These are phyloP conservation scores for Botrytis hyacinthi DNA, from an alignment of 2,329 filamentous ascomycete species.

Conservation along the genomic window DNA sequence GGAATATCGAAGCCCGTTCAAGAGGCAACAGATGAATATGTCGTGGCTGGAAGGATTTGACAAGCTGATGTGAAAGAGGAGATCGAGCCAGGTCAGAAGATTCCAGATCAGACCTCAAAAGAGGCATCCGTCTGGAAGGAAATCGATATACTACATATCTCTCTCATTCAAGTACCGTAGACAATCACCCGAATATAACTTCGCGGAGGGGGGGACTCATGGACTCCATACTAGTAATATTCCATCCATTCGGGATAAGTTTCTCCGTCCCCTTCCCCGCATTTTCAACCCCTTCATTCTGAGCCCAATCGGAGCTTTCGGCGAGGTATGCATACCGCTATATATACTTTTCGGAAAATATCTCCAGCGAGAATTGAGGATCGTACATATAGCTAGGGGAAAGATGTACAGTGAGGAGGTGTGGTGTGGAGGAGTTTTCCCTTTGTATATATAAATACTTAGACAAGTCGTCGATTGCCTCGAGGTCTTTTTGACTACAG, in stretches of 20 bases:
- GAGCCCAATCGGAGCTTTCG: neutral
- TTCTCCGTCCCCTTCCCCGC: neutral
- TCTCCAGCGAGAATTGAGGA: neutral
- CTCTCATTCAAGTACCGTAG: neutral
- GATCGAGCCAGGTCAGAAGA: neutral
- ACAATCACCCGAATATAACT: neutral
- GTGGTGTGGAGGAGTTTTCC: neutral
- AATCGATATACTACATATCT: neutral
- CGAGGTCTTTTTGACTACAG: neutral
- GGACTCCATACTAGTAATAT: neutral
- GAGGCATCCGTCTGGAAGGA: neutral
- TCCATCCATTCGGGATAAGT: neutral
- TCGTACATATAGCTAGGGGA: neutral
- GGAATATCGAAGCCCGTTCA: neutral
- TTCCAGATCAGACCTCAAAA: neutral
- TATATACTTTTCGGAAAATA: neutral
- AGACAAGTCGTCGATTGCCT: neutral
- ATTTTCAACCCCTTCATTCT: neutral
- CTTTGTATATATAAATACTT: neutral
- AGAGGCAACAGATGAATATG: too few species aligned
- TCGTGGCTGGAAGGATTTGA: neutral
- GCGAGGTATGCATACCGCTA: neutral
- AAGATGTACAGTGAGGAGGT: neutral
- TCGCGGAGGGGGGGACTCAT: neutral
- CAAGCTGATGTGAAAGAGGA: neutral